A percentile compares a stretch with the other conserved stretches of the same genome.
phyloP scores from a whole-genome alignment of 2,329 filamentous ascomycete species.

The Neofusicoccum parvum region DNA sequence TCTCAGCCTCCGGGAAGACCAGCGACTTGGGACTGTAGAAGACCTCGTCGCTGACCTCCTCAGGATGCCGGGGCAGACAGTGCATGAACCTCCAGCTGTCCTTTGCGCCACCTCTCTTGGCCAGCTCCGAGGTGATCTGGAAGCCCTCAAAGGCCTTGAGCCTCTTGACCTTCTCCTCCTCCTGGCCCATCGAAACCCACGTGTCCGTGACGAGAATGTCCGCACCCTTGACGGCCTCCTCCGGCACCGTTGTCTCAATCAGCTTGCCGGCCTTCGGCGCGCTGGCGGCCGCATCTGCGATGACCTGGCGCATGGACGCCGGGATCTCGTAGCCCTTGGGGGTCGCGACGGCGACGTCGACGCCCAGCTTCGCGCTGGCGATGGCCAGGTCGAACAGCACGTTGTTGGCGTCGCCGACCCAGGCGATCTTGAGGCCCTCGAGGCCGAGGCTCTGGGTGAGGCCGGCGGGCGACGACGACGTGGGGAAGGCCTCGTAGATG shows the following conservation, averaged over 20 bases:
- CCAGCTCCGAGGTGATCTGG: conserved; percentile 86
- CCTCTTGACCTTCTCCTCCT: conserved; percentile 76
- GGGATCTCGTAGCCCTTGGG: conserved; percentile 85
- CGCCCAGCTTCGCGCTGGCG: conserved; percentile 81
- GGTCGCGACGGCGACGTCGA: conserved; percentile 84
- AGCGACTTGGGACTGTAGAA: conserved; percentile 86
- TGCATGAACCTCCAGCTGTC: conserved; percentile 97
- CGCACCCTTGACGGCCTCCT: conserved; percentile 81
- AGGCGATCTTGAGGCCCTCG: conserved; percentile 85
- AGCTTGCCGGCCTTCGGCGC: conserved; percentile 66
- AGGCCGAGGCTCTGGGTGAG: conserved; percentile 64
- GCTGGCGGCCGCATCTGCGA: conserved; percentile 61
- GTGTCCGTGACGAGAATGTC: conserved; percentile 95
- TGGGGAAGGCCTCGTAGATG: conserved; percentile 75
- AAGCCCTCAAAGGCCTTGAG: conserved; percentile 84
- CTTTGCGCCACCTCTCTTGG: conserved; percentile 81
- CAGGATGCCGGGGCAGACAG: conserved; percentile 85
- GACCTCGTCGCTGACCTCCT: conserved; percentile 93
- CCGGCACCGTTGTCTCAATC: conserved; percentile 74
- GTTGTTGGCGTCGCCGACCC: conserved; percentile 97
- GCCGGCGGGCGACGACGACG: conserved; percentile 33
- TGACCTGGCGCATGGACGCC: conserved; percentile 69
- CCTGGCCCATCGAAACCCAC: conserved; percentile 98
- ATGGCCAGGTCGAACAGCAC: conserved; percentile 93
- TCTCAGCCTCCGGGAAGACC: conserved; percentile 93